phyloP scores from a whole-genome alignment of 202 grass and related monocot genomes.

The Panicum hallii region DNA sequence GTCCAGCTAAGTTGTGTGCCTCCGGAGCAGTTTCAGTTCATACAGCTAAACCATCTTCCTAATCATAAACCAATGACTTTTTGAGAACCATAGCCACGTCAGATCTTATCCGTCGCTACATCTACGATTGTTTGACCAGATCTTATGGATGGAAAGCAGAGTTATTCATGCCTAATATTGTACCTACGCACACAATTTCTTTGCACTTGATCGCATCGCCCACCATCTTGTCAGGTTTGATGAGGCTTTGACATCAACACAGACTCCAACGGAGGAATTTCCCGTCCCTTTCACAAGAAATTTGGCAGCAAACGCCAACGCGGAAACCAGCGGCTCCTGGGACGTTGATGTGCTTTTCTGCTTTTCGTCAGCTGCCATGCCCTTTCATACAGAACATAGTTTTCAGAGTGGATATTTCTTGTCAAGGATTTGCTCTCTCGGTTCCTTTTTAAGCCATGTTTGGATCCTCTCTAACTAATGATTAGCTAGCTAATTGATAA shows the following conservation, averaged over 20 bases:
- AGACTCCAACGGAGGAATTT: not conserved
- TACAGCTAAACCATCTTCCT: not conserved
- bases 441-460: not conserved
- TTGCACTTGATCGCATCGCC: not conserved
- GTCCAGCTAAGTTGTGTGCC: not conserved
- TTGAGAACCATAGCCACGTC: not conserved
- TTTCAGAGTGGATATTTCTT: not conserved
- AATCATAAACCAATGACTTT: not conserved
- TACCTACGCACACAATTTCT: not conserved
- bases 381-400: not conserved
- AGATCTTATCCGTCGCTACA: not conserved
- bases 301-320: not conserved
- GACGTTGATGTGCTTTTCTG: not conserved
- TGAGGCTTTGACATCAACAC: not conserved
- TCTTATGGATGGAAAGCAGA: not conserved
- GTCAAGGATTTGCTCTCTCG: no score
- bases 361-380: not conserved
- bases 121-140: not conserved
- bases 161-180: not conserved
- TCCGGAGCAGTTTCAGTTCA: not conserved
- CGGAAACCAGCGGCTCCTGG: not conserved
- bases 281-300: conserved; percentile 15
- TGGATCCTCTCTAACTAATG: no score
- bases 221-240: not conserved
- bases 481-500: no score